These are phyloP conservation scores for Termitomyces sp. DNA, from an alignment of 768 basidiomycete genomes.

Conservation along the genomic window DNA sequence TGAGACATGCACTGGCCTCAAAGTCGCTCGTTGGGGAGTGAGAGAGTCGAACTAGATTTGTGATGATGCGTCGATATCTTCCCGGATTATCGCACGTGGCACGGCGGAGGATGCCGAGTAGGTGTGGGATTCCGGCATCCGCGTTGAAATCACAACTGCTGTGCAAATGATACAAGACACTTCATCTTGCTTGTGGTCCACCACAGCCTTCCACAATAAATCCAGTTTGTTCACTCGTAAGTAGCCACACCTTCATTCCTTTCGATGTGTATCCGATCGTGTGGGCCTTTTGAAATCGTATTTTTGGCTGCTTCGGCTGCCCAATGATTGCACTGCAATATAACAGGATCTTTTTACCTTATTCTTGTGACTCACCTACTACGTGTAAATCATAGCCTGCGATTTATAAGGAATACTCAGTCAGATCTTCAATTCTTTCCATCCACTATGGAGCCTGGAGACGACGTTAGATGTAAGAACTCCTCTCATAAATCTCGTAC, in stretches of 20 bases:
- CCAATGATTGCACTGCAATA: neutral
- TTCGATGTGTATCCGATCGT: neutral
- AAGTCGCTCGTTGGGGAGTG: slow-evolving; percentile 12
- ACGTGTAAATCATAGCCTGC: neutral
- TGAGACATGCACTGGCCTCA: slow-evolving; percentile 76
- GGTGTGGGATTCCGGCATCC: no score
- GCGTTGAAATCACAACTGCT: neutral
- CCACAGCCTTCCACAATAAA: neutral
- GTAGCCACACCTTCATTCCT: neutral
- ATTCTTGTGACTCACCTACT: neutral
- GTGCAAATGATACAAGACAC: neutral
- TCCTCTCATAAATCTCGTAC: neutral
- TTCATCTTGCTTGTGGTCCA: neutral
- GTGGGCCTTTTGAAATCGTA: neutral
- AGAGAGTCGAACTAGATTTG: slow-evolving; percentile 4
- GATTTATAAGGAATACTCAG: neutral
- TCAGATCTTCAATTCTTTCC: neutral
- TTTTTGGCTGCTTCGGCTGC: neutral
- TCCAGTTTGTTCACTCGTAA: neutral
- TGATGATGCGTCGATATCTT: neutral
- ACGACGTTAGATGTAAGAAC: slow-evolving; percentile 7
- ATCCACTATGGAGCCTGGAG: slow-evolving; percentile 7
- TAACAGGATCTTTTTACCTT: neutral
- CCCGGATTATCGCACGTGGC: slow-evolving; percentile 5
- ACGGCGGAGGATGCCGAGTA: slow-evolving; percentile 11